Percentiles rank a stretch among this genome's conserved stretches.
Conservation (phyloP, 2,329 filamentous ascomycete species). For the Gnomoniopsis sp. region DNA sequence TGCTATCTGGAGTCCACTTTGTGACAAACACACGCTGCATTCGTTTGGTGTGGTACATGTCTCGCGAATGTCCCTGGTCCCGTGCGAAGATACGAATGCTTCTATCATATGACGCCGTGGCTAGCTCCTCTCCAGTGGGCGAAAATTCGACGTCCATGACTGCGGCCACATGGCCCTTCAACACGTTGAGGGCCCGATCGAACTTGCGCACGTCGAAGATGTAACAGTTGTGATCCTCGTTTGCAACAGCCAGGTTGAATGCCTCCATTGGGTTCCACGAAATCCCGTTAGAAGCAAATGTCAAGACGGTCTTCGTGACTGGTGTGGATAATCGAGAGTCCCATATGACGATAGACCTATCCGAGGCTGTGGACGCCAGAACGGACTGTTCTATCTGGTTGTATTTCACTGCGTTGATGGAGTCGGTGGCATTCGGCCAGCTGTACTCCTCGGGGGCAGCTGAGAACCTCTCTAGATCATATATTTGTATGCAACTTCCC, state of each 20-base stretch:
- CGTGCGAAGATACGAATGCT: constrained; percentile 84
- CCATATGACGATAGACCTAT: constrained; percentile 80
- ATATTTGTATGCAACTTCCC: constrained; percentile 72
- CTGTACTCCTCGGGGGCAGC: constrained; percentile 77
- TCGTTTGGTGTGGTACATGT: constrained; percentile 96
- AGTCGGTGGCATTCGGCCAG: constrained; percentile 88
- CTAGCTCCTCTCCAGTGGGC: constrained; percentile 89
- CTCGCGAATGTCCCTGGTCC: constrained; percentile 76
- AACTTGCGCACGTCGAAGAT: constrained; percentile 95
- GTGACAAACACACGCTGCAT: constrained; percentile 93
- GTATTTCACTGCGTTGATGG: constrained; percentile 83
- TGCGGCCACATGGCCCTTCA: constrained; percentile 84
- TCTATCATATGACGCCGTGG: constrained; percentile 84
- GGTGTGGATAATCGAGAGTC: constrained; percentile 85
- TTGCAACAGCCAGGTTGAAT: constrained; percentile 76
- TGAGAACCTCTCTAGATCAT: constrained; percentile 79
- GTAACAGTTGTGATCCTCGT: constrained; percentile 86
- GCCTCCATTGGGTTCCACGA: constrained; percentile 97
- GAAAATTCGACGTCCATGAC: constrained; percentile 97
- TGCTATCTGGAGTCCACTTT: constrained; percentile 82
- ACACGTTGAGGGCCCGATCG: constrained; percentile 79
- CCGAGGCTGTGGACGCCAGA: constrained; percentile 78
- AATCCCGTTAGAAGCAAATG: constrained; percentile 77
- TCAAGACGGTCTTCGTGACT: constrained; percentile 75
- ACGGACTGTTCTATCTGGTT: constrained; percentile 94